Base-by-base conservation (phyloP, 805 yeast genomes). In the Yueomyces sinensis region DNA sequence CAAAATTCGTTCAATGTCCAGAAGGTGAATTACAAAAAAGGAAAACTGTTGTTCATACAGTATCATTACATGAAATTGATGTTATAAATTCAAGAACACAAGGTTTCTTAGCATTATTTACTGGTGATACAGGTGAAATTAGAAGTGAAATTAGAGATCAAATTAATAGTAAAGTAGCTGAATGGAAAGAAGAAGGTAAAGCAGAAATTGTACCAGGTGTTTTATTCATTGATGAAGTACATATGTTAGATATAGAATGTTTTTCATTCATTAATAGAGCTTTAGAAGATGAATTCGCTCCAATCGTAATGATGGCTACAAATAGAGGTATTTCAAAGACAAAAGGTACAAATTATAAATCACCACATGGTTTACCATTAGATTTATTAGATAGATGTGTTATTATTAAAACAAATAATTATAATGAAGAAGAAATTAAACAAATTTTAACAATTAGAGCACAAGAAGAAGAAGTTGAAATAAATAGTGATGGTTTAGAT, bases 191-290 rank as follows among this genome's bases (percentile, higher is more conserved):
- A 62, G 97, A 91, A 66, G 97, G 98, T 40, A 91, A 91, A 59
- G 98, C 98, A 9, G 93, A 89, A 56, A 84, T 91, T 44, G 84
- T 84, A 29, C 97, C 98, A 13, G 99, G 99, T 49, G 99, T 91
- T 14, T 66, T 91, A 47, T 91, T 91, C 59, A 86, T 91, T 47
- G 99, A 91, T 60, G 99, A 91, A 63, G 96, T 87, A 33, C 95
- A 91, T 62, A 91, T 91, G 97, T 74, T 91, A 43, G 99, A 91
- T 59, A 80, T 91, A 49, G 99, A 91, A 61, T 78, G 95, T 50
- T 91, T 91, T 55, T 82, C 97, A 14, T 91, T 82, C 59, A 72
- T 91, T 47, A 91, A 91, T 63, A 75, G 96, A 46, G 99, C 99
- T 9, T 67, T 91, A 40, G 99, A 91, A 64, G 94, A 86, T 50